Base-by-base conservation (phyloP, 2,329 filamentous ascomycete genomes). In the Chrysoporthe puriensis region DNA sequence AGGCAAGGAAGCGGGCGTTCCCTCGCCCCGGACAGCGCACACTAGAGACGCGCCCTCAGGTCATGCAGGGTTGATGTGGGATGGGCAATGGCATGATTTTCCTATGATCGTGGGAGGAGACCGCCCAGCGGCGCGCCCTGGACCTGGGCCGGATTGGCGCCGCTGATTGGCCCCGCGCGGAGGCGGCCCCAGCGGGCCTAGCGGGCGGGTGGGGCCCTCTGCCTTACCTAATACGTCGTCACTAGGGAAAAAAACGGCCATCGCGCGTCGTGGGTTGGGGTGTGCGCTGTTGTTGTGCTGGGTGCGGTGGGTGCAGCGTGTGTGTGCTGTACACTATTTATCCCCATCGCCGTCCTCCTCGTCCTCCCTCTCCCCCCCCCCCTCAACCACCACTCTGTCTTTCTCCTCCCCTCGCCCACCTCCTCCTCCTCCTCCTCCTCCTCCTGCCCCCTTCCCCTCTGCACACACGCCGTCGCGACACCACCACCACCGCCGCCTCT, bases 61-160 rank as follows among this genome's bases (percentile, higher is more conserved):
- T 60, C 34, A 61, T 66, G 46, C 40, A 62, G 50, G 48, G 46
- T 34, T 34, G 57, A 54, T 36, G 58, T 66, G 64, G 57, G 40
- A 61, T 54, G 64, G 52, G 58, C 14, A 59, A 40, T 66, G 57
- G 64, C 58, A 61, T 66, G 64, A 66, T 56, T 21, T n/a, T 4
- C 26, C 26, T 26, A 26, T 26, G 26, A 26, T 26, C 26, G 26
- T 26, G 26, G 26, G 26, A 26, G 26, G 26, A 26, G 26, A 26
- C 26, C 26, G 26, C 26, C 26, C 26, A 26, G 18, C 34, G 14
- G 32, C 21, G 46, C 40, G 16, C 54, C n/a, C 26, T 61, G 52
- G 11, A 44, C 18, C 26, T 32, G 40, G 44, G 4, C n/a, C 26
- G 1, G 21, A 9, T 21, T 14, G 46, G 34, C 21, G 2, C 0